Percentiles rank a stretch among this genome's conserved stretches.
Conservation (phyloP, 306 rosid genomes). For the Fragaria iinumae region DNA sequence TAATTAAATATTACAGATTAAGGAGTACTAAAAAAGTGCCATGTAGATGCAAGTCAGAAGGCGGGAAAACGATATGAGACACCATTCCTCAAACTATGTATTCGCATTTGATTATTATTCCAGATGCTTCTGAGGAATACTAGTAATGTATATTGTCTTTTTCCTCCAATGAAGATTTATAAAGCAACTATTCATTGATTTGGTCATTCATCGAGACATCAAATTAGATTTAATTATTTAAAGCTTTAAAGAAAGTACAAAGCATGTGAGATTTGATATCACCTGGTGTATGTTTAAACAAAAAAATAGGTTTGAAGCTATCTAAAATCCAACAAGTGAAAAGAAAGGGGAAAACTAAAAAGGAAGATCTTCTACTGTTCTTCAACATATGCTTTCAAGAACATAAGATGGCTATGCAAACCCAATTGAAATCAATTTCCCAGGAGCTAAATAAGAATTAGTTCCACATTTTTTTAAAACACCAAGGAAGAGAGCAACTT, state of each 20-base stretch:
- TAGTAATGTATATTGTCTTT: background rate
- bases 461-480: background rate
- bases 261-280: background rate
- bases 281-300: background rate
- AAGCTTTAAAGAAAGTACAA: background rate
- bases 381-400: background rate
- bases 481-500: background rate
- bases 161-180: background rate
- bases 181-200: background rate
- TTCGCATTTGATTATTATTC: background rate
- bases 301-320: background rate
- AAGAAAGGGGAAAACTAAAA: background rate
- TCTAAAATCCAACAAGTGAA: background rate
- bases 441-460: background rate
- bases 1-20: background rate
- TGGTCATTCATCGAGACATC: background rate
- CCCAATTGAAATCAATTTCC: background rate
- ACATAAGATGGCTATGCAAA: background rate
- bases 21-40: background rate
- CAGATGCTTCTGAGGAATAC: background rate
- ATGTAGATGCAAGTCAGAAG: background rate
- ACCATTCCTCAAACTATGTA: background rate
- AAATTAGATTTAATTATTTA: background rate
- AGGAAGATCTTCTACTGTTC: background rate
- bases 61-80: background rate